Percentiles rank a stretch among this genome's conserved stretches.
Evolutionary conservation across 306 rosid species (phyloP).

Genomic region (Prunus fruticosa): DNA sequence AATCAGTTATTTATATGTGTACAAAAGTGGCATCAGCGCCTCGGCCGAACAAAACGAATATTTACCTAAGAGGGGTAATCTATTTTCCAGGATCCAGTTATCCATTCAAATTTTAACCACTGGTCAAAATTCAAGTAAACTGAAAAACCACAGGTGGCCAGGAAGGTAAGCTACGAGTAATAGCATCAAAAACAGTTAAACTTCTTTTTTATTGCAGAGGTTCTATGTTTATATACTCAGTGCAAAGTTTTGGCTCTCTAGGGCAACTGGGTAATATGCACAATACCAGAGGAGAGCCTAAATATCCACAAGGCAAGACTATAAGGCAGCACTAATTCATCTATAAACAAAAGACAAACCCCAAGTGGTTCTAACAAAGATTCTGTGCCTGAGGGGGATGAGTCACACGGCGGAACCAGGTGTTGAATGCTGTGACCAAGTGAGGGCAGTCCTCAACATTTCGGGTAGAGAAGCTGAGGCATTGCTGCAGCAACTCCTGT

Average conservation of each 20-base stretch:
- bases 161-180: no score
- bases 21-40: no score
- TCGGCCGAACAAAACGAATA: no score
- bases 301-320: conserved; percentile 3
- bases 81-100: no score
- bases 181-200: neutral
- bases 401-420: conserved; percentile 90
- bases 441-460: conserved; percentile 89
- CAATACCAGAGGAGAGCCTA: conserved; percentile 29
- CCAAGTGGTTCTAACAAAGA: conserved; percentile 13
- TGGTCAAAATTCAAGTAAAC: no score
- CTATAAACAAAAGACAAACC: neutral
- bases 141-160: no score
- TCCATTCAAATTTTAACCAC: no score
- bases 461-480: conserved; percentile 85
- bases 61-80: no score
- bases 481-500: conserved; percentile 75
- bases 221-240: conserved; percentile 22
- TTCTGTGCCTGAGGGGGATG: conserved; percentile 36
- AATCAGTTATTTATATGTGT: no score
- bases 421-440: conserved; percentile 76
- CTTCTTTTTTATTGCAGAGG: no score
- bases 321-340: conserved; percentile 1
- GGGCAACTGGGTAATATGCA: conserved; percentile 22
- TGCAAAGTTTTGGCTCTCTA: conserved; percentile 17